Base-by-base conservation (phyloP, 129 eudicot genomes). In the Lonicera japonica region DNA sequence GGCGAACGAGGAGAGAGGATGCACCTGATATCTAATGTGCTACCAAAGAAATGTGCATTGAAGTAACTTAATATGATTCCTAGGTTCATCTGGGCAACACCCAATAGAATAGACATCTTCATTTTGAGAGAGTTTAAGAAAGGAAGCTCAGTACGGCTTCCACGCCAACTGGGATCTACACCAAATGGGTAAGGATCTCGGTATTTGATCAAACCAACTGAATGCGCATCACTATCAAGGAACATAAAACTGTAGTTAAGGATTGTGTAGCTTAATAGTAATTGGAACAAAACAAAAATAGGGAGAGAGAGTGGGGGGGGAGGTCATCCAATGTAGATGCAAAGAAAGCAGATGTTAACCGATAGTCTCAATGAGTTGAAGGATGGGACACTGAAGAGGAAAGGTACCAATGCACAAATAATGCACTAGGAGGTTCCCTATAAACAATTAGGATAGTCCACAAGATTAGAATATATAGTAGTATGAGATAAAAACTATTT, bases 161-260 rank as follows among this genome's bases (percentile, higher is more conserved):
- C 99, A 69, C 96, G 88, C 99, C 99, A 94, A 68, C 89, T 81
- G 67, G 99, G 99, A 72, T 94, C 99, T 17, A 94, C 95, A 63
- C 99, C 99, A 83, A 94, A 94, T 17, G 99, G 95, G 73, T 94
- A 94, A 17, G 99, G 74, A 63, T 81, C 95, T 17, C 89, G 79
- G 54, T 73, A 79, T 79, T 88, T 88, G 61, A 88, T 66, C 63
- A 88, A 78, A 64, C 99, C 99, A 69, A 66, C 71, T 64, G 92
- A 54, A 56, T 56, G 39, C 56, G 99, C 91, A 65, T 94, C 89
- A 63, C 99, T 94, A 77, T 59, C 46, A 64, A 74, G 51, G 36
- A 22, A 67, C 45, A 74, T 14, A 21, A 60, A 56, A 71, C 18
- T 19, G 40, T 11, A 54, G 46, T 73, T 48, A 47, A 70, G 53